These are phyloP conservation scores for Corrigiola litoralis DNA, from an alignment of 179 eudicot genomes.

Conservation along the genomic window DNA sequence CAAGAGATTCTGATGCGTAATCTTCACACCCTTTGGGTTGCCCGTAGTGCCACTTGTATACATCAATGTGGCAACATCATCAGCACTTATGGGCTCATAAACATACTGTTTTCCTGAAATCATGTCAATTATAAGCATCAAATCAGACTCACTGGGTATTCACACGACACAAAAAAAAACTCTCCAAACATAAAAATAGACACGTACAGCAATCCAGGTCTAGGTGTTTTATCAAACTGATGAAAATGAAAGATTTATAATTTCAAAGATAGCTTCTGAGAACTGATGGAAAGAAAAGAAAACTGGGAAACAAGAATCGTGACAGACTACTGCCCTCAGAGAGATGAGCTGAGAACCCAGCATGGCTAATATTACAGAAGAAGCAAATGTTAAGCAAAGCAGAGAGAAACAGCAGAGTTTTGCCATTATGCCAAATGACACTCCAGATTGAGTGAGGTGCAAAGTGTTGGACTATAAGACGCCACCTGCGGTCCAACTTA, in stretches of 20 bases:
- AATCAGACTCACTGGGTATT: not conserved
- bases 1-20: slow-evolving; percentile 82
- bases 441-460: too few relatives aligned
- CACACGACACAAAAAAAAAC: not conserved
- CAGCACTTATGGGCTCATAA: slow-evolving; percentile 72
- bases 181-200: not conserved
- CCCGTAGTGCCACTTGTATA: slow-evolving; percentile 99
- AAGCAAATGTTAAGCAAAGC: too few relatives aligned
- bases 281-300: not conserved
- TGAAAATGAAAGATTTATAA: not conserved
- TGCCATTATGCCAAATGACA: too few relatives aligned
- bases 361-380: too few relatives aligned
- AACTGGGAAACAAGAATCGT: not conserved
- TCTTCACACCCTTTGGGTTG: slow-evolving; percentile 96
- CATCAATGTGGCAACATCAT: slow-evolving; percentile 80
- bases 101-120: slow-evolving; percentile 53
- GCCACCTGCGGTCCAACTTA: too few relatives aligned
- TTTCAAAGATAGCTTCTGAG: not conserved
- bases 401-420: too few relatives aligned
- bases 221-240: not conserved
- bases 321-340: too few relatives aligned
- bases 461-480: too few relatives aligned
- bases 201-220: not conserved
- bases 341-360: too few relatives aligned
- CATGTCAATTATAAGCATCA: not conserved